Percentiles rank a stretch among this genome's conserved stretches.
These are phyloP conservation scores for Fusarium newnesense DNA, from an alignment of 2,329 filamentous ascomycete genomes.

Conservation along the genomic window DNA sequence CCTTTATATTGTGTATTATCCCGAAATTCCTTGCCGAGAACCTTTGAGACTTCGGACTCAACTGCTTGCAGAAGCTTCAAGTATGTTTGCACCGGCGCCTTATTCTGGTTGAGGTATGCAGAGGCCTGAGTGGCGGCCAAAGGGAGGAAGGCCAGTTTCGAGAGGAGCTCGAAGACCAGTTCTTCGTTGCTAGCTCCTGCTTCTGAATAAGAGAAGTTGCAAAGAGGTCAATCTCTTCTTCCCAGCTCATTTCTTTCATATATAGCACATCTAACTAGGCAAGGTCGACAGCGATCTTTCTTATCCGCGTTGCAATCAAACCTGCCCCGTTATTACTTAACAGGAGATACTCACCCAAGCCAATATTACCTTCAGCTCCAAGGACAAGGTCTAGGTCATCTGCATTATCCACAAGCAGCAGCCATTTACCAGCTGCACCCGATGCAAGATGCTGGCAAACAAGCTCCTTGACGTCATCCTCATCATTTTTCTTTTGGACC, in stretches of 20 bases:
- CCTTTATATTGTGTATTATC: no score
- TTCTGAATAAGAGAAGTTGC: constrained; percentile 14
- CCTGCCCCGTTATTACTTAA: constrained; percentile 23
- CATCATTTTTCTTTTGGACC: constrained; percentile 45
- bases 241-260: constrained; percentile 22
- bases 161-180: constrained; percentile 42
- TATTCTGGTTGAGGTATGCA: constrained; percentile 48
- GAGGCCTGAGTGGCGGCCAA: constrained; percentile 51
- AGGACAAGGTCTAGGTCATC: constrained; percentile 51
- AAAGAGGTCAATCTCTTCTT: constrained; percentile 40
- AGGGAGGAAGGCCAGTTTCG: constrained; percentile 46
- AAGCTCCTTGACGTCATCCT: constrained; percentile 49
- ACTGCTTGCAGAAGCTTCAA: no score
- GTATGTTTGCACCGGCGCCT: not conserved
- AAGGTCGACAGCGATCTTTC: not conserved
- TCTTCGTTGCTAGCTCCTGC: constrained; percentile 30
- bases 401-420: constrained; percentile 58
- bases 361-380: not conserved
- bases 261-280: constrained; percentile 26
- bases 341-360: constrained; percentile 44
- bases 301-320: constrained; percentile 35
- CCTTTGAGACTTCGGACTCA: no score
- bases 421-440: constrained; percentile 48
- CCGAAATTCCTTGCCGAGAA: no score
- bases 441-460: constrained; percentile 49